phyloP scores from a whole-genome alignment of 1,284 basidiomycete species.

The Marasmius tenuissimus region DNA sequence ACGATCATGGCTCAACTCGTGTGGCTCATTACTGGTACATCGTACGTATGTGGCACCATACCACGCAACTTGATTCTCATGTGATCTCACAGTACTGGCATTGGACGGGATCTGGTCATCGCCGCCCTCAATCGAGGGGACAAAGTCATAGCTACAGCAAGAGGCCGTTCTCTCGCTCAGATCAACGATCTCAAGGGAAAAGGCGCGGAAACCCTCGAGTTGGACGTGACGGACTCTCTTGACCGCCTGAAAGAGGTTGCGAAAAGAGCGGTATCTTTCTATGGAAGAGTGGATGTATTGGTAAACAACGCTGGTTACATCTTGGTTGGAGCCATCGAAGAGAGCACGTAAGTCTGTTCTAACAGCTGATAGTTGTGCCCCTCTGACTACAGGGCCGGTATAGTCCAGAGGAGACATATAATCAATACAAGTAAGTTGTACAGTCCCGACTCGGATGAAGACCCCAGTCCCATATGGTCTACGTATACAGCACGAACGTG shows the following conservation, averaged over 20 bases:
- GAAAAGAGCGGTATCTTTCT: conserved; percentile 26
- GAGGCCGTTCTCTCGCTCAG: conserved; percentile 30
- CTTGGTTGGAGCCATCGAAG: conserved; percentile 27
- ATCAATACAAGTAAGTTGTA: conserved; percentile 29
- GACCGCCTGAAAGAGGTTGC: conserved; percentile 26
- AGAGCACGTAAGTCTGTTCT: conserved; percentile 22
- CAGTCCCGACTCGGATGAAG: not conserved
- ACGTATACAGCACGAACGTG: conserved; percentile 29
- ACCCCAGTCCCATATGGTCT: not conserved
- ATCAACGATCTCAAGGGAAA: conserved; percentile 29
- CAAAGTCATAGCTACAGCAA: conserved; percentile 38
- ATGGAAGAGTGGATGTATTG: conserved; percentile 36
- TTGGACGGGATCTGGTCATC: conserved; percentile 40
- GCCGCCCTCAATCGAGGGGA: conserved; percentile 41
- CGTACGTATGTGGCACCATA: no score
- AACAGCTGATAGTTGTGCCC: no score
- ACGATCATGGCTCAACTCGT: no score
- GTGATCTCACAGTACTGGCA: conserved; percentile 30
- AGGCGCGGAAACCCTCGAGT: conserved; percentile 33
- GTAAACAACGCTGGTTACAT: conserved; percentile 36
- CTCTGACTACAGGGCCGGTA: not conserved
- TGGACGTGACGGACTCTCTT: conserved; percentile 33
- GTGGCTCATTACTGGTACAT: no score
- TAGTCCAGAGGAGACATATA: conserved; percentile 29
- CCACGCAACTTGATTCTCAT: no score